Percentiles rank a stretch among this genome's conserved stretches.
phyloP scores from a whole-genome alignment of 495 filamentous ascomycete species.

The Annulohypoxylon bovei region DNA sequence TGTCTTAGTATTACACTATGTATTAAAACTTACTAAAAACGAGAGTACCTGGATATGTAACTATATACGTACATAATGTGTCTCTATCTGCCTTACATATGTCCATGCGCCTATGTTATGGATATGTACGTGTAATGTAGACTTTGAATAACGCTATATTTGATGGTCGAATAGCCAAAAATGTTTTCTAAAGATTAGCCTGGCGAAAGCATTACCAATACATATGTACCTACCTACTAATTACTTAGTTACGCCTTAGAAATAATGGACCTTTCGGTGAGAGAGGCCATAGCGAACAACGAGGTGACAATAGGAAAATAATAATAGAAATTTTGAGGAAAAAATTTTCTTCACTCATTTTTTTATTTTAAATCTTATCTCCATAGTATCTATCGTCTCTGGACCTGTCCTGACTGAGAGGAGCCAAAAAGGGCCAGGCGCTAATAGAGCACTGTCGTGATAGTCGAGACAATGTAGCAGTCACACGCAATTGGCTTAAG shows the following conservation, averaged over 20 bases:
- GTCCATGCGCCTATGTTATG: background rate
- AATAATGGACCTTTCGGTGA: conserved; percentile 20
- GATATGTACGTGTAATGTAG: background rate
- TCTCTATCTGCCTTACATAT: conserved; percentile 5
- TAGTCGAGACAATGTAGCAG: conserved; percentile 40
- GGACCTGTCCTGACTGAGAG: conserved; percentile 25
- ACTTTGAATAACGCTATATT: conserved; percentile 6
- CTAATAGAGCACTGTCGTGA: conserved; percentile 44
- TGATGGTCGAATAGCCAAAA: conserved; percentile 16
- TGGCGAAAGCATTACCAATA: conserved; percentile 23
- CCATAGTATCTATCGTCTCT: conserved; percentile 23
- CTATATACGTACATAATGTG: background rate
- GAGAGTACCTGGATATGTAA: conserved; percentile 11
- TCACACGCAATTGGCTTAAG: conserved; percentile 40
- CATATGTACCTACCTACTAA: background rate
- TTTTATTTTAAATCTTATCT: background rate
- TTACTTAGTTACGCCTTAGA: conserved; percentile 1
- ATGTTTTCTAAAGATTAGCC: conserved; percentile 27
- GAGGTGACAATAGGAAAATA: background rate
- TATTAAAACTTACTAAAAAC: conserved; percentile 35
- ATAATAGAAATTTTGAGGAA: conserved; percentile 11
- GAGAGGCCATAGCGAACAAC: conserved; percentile 11
- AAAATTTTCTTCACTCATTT: conserved; percentile 15
- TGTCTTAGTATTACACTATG: conserved; percentile 18
- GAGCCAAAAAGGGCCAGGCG: conserved; percentile 34